A percentile compares a stretch with the other conserved stretches of the same genome.
These are phyloP conservation scores for Choricystis sp. DNA, from an alignment of 139 green algal species.

Conservation along the genomic window DNA sequence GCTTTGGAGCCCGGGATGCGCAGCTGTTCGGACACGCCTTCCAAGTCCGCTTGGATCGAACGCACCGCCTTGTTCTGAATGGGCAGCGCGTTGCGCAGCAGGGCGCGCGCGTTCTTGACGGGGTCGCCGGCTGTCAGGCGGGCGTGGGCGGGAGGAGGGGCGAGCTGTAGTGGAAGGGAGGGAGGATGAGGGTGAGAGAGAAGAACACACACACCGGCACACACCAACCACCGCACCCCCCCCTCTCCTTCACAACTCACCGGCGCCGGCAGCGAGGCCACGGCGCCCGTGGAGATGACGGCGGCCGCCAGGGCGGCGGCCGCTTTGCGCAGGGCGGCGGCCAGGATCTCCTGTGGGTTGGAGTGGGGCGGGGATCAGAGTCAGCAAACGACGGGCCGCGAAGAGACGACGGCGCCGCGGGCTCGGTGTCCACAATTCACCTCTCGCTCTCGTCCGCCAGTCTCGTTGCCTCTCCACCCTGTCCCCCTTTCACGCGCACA, in stretches of 20 bases:
- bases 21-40: conserved; percentile 75
- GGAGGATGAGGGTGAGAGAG: not conserved
- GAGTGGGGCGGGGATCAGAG: too few species aligned
- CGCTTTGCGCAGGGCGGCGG: too few species aligned
- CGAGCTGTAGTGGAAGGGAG: not conserved
- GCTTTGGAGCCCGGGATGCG: conserved; percentile 65
- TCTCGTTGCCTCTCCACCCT: too few species aligned
- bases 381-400: too few species aligned
- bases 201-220: too few species aligned
- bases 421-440: too few species aligned
- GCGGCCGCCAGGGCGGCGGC: not conserved
- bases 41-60: conserved; percentile 70
- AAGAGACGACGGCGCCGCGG: too few species aligned
- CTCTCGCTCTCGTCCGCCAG: too few species aligned
- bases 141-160: conserved; percentile 5
- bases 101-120: conserved; percentile 74
- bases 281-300: not conserved
- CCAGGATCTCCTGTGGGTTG: too few species aligned
- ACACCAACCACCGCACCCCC: too few species aligned
- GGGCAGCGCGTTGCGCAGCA: conserved; percentile 87
- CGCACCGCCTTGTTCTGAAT: conserved; percentile 85
- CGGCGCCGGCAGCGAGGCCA: not conserved
- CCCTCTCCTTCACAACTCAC: not conserved
- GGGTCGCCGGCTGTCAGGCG: conserved; percentile 23
- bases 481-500: too few species aligned